Evolutionary conservation across 345 rosid genomes (phyloP).

Genomic region (Gossypium anomalum): DNA sequence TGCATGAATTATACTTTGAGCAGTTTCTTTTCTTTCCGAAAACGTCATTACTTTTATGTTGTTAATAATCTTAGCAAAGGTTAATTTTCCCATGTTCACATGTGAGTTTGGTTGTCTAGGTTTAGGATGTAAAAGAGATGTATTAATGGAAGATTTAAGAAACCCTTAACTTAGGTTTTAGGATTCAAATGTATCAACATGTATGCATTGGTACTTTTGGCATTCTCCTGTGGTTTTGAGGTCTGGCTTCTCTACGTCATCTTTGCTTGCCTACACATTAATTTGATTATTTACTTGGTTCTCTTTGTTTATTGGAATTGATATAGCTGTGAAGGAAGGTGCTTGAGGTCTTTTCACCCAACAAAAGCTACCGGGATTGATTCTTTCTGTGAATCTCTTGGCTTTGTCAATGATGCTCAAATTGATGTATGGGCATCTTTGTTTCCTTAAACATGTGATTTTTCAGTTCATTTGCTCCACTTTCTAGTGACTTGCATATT

Average conservation of each 20-base stretch:
- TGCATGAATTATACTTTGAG: not conserved
- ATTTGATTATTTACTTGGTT: slow-evolving; percentile 1
- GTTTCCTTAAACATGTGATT: slow-evolving; percentile 10
- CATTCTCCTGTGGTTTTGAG: not conserved
- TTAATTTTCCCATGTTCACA: not conserved
- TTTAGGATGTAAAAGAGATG: not conserved
- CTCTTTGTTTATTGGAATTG: slow-evolving; percentile 16
- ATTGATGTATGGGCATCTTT: slow-evolving; percentile 40
- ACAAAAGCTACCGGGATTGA: slow-evolving; percentile 36
- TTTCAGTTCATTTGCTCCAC: slow-evolving; percentile 4
- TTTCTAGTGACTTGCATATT: slow-evolving; percentile 1
- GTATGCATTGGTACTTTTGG: not conserved
- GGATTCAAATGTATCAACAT: not conserved
- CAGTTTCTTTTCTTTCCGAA: not conserved
- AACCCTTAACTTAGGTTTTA: not conserved
- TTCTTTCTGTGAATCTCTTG: slow-evolving; percentile 48
- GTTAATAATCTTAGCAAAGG: not conserved
- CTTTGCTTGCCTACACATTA: not conserved
- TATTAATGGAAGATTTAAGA: not conserved
- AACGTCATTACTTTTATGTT: not conserved
- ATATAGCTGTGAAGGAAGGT: slow-evolving; percentile 61
- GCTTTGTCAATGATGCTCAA: slow-evolving; percentile 34
- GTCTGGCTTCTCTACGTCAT: not conserved
- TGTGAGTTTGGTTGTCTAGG: not conserved
- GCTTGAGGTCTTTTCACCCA: slow-evolving; percentile 74